Percentiles rank a stretch among this genome's conserved stretches.
These are phyloP conservation scores for Dentipellis sp. DNA, from an alignment of 768 basidiomycete species.

Conservation along the genomic window DNA sequence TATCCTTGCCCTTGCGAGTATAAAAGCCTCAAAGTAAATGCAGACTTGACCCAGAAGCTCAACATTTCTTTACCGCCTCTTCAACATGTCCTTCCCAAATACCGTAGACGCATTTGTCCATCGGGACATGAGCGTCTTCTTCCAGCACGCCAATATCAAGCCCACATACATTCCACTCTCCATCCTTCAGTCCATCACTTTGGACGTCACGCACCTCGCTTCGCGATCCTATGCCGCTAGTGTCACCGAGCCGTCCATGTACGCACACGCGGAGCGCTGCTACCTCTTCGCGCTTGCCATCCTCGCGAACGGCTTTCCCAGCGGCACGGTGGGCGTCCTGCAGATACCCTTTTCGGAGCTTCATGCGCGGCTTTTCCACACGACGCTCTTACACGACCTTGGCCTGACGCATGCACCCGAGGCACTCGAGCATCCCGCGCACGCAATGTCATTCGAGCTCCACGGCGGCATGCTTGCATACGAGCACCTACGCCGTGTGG, in stretches of 20 bases:
- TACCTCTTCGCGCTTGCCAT: neutral
- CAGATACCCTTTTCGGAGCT: neutral
- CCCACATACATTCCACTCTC: neutral
- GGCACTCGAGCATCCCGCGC: neutral
- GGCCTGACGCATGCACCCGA: neutral
- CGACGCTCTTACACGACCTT: neutral
- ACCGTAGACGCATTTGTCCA: neutral
- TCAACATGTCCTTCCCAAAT: neutral
- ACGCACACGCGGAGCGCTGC: neutral
- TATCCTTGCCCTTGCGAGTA: too few species aligned
- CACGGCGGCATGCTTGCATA: neutral
- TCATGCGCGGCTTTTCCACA: neutral
- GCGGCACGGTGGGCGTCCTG: neutral
- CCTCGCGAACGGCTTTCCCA: neutral
- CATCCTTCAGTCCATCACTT: neutral
- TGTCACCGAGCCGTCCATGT: neutral
- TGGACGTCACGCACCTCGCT: neutral
- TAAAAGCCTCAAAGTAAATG: neutral
- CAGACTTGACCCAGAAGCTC: neutral
- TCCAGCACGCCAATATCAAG: neutral
- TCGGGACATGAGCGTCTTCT: neutral
- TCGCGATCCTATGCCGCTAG: neutral
- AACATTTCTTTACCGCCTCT: neutral
- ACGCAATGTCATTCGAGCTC: neutral
- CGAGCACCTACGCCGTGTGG: neutral